Base-by-base conservation (phyloP, 2,329 filamentous ascomycete genomes). In the Diaporthe destruens region DNA sequence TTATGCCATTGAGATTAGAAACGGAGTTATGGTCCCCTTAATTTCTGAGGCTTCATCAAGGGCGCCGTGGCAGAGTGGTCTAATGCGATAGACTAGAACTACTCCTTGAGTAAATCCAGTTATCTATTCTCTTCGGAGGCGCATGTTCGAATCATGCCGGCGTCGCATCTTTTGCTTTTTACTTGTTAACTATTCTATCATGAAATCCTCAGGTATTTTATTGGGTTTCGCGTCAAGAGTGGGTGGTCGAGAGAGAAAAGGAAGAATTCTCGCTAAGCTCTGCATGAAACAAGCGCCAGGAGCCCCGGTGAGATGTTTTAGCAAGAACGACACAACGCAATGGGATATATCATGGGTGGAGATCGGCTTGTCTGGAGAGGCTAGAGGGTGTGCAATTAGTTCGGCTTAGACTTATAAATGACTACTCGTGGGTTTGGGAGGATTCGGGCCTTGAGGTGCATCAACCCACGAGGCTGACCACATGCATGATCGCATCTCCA, bases 101-200 rank as follows among this genome's bases (percentile, higher is more conserved):
- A 20, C 39, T 47, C 14, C 1, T 4, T 0, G n/a, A 47, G 36
- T n/a, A 18, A 2, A 32, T 42, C 36, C 44, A 23, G 57, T 61
- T 32, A 61, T 61, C 57, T 61, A 61, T 61, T 61, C 57, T 61
- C 57, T 44, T 61, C 57, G 57, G 57, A 61, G 57, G 57, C 57
- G 57, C 57, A 61, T 61, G 57, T 61, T 61, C 57, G 57, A 61
- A 61, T 61, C 57, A 61, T 61, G 57, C 57, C 57, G 57, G 57
- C 57, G 57, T 61, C 57, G 57, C 32, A 5, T 1, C 29, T 61
- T 61, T 25, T 9, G 6, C 18, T 59, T 25, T 42, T 42, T 39
- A 9, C 34, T 11, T 36, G 9, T 36, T 36, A 6, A 36, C 34
- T 11, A 2, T 2, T 36, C 2, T 36, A 11, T 36, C 2, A 11